Conservation (phyloP, 305 asterid genomes). For the Fraxinus platypoda region DNA sequence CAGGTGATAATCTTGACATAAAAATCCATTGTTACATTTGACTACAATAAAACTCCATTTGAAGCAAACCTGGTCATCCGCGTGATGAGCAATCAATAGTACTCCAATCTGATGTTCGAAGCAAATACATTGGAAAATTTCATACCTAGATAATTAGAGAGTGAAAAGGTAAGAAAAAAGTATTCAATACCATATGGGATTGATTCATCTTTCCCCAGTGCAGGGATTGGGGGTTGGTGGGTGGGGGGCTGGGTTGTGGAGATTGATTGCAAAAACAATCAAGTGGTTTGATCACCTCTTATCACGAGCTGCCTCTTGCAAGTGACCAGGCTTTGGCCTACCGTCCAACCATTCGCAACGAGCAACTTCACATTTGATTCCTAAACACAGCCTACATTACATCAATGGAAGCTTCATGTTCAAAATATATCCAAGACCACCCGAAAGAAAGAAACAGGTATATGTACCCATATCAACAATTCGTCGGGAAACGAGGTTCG, state of each 20-base stretch:
- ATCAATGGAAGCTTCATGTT: constrained; percentile 30
- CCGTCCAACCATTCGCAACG: constrained; percentile 83
- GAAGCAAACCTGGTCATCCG: constrained; percentile 85
- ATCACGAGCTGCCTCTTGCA: constrained; percentile 92
- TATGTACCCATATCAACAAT: constrained; percentile 71
- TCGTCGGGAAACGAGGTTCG: constrained; percentile 55
- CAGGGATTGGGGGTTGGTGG: background rate
- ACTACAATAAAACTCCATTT: constrained; percentile 7
- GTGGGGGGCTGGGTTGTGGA: background rate
- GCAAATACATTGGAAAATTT: constrained; percentile 59
- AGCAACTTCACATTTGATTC: constrained; percentile 79
- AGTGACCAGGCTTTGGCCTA: constrained; percentile 70
- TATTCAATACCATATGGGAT: background rate
- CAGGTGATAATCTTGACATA: background rate
- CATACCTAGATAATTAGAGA: constrained; percentile 55
- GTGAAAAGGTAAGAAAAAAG: constrained; percentile 6
- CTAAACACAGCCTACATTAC: constrained; percentile 61
- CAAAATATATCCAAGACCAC: constrained; percentile 10
- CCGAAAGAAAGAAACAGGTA: constrained; percentile 20
- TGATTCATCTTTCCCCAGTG: background rate
- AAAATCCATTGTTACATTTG: constrained; percentile 1
- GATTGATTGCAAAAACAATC: background rate
- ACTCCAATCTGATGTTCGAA: constrained; percentile 48
- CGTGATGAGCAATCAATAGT: constrained; percentile 83
- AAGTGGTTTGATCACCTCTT: constrained; percentile 52